Percentiles rank a stretch among this genome's conserved stretches.
These are phyloP conservation scores for Mucor saturninus DNA, from an alignment of 371 early-diverging fungal species.

Conservation along the genomic window DNA sequence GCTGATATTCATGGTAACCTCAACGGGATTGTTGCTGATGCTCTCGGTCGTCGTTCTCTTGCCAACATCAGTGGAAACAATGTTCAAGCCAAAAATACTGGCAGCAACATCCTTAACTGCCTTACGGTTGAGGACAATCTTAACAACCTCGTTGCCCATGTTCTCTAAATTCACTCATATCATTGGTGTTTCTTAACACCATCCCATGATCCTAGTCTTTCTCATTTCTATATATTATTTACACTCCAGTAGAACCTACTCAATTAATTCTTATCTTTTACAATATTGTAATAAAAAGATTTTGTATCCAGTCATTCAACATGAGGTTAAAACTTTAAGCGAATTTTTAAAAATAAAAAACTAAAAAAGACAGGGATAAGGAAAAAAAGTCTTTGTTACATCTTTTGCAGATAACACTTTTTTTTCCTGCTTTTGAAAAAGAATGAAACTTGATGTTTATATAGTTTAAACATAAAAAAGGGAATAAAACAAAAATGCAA, in stretches of 20 bases:
- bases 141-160: neutral
- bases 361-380: neutral
- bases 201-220: neutral
- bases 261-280: constrained; percentile 8
- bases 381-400: neutral
- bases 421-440: neutral
- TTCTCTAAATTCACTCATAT: neutral
- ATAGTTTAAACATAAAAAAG: neutral
- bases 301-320: constrained; percentile 12
- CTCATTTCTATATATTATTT: constrained; percentile 6
- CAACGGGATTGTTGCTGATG: neutral
- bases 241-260: constrained; percentile 4
- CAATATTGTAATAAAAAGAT: constrained; percentile 9
- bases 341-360: too few relatives aligned
- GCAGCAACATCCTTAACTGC: constrained; percentile 6
- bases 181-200: neutral
- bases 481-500: constrained; percentile 9
- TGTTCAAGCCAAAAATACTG: constrained; percentile 2
- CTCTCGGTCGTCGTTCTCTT: neutral
- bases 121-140: neutral
- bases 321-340: neutral
- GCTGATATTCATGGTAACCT: neutral
- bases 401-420: neutral
- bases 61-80: neutral
- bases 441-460: constrained; percentile 1